phyloP scores from a whole-genome alignment of 441 rosid species.

The Populus tomentosa region DNA sequence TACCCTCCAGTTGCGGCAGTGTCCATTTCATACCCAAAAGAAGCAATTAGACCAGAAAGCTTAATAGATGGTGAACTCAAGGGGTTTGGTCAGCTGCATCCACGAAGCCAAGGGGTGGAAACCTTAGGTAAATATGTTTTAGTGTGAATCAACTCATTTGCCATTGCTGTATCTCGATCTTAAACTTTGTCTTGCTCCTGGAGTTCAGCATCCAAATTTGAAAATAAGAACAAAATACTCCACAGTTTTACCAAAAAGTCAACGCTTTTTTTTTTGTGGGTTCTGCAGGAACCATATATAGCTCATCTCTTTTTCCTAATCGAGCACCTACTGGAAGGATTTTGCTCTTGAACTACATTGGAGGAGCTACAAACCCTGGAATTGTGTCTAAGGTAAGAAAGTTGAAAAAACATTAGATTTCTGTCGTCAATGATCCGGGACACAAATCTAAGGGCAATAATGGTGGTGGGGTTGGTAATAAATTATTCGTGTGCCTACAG shows the following conservation, averaged over 20 bases:
- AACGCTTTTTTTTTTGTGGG: neutral
- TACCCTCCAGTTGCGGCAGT: conserved; percentile 98
- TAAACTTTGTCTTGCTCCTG: conserved; percentile 5
- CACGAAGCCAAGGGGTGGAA: conserved; percentile 96
- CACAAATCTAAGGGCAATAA: neutral
- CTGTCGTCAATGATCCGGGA: neutral
- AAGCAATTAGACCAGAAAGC: conserved; percentile 71
- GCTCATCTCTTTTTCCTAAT: conserved; percentile 85
- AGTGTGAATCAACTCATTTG: neutral
- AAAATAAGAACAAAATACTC: neutral
- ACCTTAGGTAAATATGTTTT: conserved; percentile 56
- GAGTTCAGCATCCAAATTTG: neutral
- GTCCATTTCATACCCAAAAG: conserved; percentile 82
- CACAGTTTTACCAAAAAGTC: neutral
- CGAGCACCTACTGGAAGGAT: conserved; percentile 76
- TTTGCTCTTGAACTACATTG: conserved; percentile 76
- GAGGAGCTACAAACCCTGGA: conserved; percentile 78
- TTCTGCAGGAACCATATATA: conserved; percentile 67
- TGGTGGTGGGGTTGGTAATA: neutral
- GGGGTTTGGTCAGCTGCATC: conserved; percentile 95
- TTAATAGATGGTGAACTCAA: conserved; percentile 86
- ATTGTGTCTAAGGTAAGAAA: conserved; percentile 60
- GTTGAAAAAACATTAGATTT: neutral
- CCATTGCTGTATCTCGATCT: conserved; percentile 2
- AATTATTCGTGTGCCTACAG: neutral